A percentile compares a stretch with the other conserved stretches of the same genome.
phyloP scores from a whole-genome alignment of 805 yeast species.

The Starmerella bacillaris region DNA sequence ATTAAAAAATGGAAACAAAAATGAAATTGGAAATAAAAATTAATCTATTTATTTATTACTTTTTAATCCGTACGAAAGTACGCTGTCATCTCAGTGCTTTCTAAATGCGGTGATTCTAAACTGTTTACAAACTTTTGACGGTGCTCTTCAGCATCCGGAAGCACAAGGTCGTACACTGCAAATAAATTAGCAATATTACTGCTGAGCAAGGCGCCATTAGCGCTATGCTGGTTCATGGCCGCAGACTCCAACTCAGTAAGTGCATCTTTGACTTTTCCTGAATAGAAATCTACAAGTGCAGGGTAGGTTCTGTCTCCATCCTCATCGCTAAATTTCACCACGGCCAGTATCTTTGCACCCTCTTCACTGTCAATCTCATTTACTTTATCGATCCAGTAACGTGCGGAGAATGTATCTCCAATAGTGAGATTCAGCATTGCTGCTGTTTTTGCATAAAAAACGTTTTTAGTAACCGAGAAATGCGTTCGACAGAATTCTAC shows the following conservation, averaged over 20 bases:
- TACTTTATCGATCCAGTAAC: conserved; percentile 17
- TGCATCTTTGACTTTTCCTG: conserved; percentile 18
- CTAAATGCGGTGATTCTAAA: background rate
- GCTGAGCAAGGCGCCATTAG: conserved; percentile 1
- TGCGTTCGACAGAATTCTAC: conserved; percentile 18
- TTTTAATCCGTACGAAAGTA: too few species aligned
- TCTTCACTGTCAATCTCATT: background rate
- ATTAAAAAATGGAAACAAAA: too few species aligned
- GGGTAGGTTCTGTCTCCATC: conserved; percentile 14
- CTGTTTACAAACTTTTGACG: background rate
- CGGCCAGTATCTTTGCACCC: conserved; percentile 3
- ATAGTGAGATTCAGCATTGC: conserved; percentile 16
- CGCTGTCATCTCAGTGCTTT: background rate
- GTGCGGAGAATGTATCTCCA: conserved; percentile 21
- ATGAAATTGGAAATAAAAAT: too few species aligned
- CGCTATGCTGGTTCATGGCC: conserved; percentile 5
- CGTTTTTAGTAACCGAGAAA: conserved; percentile 6
- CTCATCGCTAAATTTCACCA: conserved; percentile 18
- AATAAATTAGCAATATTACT: conserved; percentile 16
- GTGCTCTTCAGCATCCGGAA: conserved; percentile 3
- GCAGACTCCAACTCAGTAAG: conserved; percentile 11
- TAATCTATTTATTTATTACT: too few species aligned
- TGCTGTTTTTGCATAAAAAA: conserved; percentile 7
- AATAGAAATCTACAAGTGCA: conserved; percentile 16
- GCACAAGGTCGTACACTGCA: conserved; percentile 17